phyloP scores from a whole-genome alignment of 2,329 filamentous ascomycete genomes.

The Pseudocercospora eumusae region DNA sequence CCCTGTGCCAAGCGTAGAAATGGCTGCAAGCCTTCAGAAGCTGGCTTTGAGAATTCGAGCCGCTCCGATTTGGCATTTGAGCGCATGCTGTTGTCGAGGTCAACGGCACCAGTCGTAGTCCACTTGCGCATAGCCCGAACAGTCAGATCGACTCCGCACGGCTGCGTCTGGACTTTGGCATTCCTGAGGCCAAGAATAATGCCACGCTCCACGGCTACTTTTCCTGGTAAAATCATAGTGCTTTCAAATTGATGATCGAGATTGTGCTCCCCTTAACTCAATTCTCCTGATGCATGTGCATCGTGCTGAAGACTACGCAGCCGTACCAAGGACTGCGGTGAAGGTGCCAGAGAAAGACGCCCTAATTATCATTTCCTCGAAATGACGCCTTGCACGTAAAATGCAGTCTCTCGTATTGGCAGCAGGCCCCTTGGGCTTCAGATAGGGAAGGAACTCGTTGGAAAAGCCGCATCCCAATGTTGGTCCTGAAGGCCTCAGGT shows the following conservation, averaged over 20 bases:
- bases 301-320: neutral
- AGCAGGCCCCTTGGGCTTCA: too few species aligned
- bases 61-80: conserved; percentile 5
- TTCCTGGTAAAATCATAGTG: conserved; percentile 25
- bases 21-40: neutral
- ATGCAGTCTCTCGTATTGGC: too few species aligned
- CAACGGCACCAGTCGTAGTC: conserved; percentile 22
- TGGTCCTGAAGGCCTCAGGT: too few species aligned
- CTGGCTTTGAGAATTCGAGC: conserved; percentile 10
- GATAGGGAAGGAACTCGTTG: too few species aligned
- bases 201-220: conserved; percentile 12
- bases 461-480: too few species aligned
- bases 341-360: too few species aligned
- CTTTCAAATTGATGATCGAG: neutral
- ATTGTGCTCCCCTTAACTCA: neutral
- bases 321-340: neutral
- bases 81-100: conserved; percentile 22
- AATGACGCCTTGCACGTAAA: too few species aligned
- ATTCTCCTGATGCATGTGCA: neutral
- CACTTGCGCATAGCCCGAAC: conserved; percentile 20
- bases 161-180: conserved; percentile 20
- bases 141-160: conserved; percentile 27
- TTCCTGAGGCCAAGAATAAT: conserved; percentile 20
- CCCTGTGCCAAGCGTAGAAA: conserved; percentile 28
- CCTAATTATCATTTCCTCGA: too few species aligned